These are phyloP conservation scores for Allium sativum DNA, from an alignment of 106 monocot species.

Conservation along the genomic window DNA sequence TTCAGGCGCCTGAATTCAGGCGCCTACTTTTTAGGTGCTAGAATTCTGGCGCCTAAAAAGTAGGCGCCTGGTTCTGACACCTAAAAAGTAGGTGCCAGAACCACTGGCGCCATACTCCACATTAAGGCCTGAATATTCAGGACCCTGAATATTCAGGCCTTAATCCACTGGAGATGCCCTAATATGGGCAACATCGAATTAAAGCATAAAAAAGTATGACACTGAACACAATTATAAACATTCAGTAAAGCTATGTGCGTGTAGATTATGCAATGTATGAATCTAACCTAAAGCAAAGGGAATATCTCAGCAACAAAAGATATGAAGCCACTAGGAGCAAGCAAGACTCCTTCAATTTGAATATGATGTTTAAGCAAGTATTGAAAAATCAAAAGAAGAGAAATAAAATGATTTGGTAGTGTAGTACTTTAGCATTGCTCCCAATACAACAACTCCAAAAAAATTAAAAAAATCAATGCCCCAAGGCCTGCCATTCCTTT, in stretches of 20 bases:
- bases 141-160: too few relatives aligned
- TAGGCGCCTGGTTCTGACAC: too few relatives aligned
- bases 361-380: slow-evolving; percentile 2
- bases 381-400: slow-evolving; percentile 1
- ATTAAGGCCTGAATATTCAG: too few relatives aligned
- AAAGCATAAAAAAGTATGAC: background rate
- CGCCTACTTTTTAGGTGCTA: too few relatives aligned
- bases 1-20: too few relatives aligned
- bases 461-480: slow-evolving; percentile 87
- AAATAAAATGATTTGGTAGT: background rate
- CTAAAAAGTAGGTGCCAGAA: too few relatives aligned
- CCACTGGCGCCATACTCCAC: too few relatives aligned
- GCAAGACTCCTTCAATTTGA: slow-evolving; percentile 40
- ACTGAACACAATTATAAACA: too few relatives aligned
- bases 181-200: background rate
- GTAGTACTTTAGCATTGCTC: slow-evolving; percentile 70
- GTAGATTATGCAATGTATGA: background rate
- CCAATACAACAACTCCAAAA: slow-evolving; percentile 78
- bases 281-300: slow-evolving; percentile 80
- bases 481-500: slow-evolving; percentile 96
- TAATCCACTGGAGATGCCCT: too few relatives aligned
- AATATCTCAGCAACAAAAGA: slow-evolving; percentile 85
- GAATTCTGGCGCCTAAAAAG: too few relatives aligned
- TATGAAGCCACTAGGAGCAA: slow-evolving; percentile 53
- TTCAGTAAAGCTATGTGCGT: background rate